Evolutionary conservation across 2,329 filamentous ascomycete genomes (phyloP).

Genomic region (Orbilia oligospora): DNA sequence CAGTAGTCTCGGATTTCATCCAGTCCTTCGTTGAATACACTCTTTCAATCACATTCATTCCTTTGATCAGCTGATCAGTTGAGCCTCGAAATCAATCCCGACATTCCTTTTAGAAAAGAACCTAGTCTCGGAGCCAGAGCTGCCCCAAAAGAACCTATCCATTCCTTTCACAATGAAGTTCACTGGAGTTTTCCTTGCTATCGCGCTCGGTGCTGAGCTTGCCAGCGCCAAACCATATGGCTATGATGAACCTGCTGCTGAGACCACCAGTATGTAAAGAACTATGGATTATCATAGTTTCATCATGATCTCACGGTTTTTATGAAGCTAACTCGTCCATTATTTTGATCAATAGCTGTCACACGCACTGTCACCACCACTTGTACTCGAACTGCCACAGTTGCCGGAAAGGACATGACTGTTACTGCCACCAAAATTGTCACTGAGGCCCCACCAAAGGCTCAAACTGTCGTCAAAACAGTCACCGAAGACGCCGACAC

Average conservation of each 20-base stretch:
- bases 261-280: background rate
- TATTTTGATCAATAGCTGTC: background rate
- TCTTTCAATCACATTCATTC: conserved; percentile 21
- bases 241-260: background rate
- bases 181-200: conserved; percentile 1
- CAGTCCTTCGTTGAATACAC: conserved; percentile 10
- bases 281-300: background rate
- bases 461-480: background rate
- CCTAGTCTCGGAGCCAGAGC: too few relatives aligned
- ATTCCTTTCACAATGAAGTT: conserved; percentile 25
- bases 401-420: background rate
- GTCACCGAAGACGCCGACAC: background rate
- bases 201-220: background rate
- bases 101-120: conserved; percentile 14
- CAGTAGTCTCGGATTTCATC: conserved; percentile 5
- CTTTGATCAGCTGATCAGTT: background rate
- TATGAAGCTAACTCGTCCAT: background rate
- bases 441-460: background rate
- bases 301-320: background rate
- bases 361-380: background rate
- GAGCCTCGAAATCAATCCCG: background rate
- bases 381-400: background rate
- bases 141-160: background rate
- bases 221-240: background rate
- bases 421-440: background rate